Percentiles rank a stretch among this genome's conserved stretches.
phyloP scores from a whole-genome alignment of 352 stramenopile species.

The Saprolegnia diclina region DNA sequence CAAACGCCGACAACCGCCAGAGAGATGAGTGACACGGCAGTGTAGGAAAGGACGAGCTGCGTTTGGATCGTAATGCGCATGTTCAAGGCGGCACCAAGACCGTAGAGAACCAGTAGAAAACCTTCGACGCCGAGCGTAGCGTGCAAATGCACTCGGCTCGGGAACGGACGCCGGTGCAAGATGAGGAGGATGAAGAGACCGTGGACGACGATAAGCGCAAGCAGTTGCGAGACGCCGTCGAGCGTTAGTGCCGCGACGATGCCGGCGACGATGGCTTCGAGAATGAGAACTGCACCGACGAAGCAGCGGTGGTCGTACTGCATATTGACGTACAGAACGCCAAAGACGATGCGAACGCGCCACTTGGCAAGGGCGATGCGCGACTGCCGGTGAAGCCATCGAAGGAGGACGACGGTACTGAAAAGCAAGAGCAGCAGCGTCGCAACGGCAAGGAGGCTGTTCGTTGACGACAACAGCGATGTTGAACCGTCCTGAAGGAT shows the following conservation, averaged over 20 bases:
- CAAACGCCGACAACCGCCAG: neutral
- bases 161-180: slow-evolving; percentile 40
- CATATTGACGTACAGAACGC: slow-evolving; percentile 55
- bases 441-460: neutral
- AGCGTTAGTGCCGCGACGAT: slow-evolving; percentile 47
- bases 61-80: neutral
- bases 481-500: neutral
- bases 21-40: neutral
- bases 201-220: slow-evolving; percentile 50
- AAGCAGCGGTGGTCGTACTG: slow-evolving; percentile 58
- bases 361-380: slow-evolving; percentile 44
- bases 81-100: neutral
- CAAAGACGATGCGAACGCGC: slow-evolving; percentile 52
- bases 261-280: slow-evolving; percentile 52
- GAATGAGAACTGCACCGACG: slow-evolving; percentile 46
- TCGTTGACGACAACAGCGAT: neutral
- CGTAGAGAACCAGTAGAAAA: neutral
- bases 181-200: slow-evolving; percentile 45
- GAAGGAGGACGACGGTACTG: neutral
- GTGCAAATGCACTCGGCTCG: neutral
- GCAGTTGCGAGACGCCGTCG: slow-evolving; percentile 45
- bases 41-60: neutral
- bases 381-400: neutral
- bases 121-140: neutral
- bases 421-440: neutral